These are phyloP conservation scores for Pythium phragmiticola DNA, from an alignment of 352 stramenopile genomes.

Conservation along the genomic window DNA sequence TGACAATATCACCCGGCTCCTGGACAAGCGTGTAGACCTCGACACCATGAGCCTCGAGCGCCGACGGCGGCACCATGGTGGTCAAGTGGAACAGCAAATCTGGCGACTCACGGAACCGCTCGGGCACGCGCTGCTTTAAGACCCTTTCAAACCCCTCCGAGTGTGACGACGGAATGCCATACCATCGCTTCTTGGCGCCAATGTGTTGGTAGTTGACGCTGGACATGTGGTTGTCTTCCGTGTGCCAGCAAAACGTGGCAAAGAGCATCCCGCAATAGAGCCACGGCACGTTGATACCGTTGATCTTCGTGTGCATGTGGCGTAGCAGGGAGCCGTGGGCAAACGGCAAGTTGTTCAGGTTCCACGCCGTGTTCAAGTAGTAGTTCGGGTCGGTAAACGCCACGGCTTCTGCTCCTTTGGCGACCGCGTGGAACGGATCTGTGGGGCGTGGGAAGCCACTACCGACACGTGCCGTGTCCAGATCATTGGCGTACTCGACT, in stretches of 20 bases:
- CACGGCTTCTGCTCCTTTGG: constrained; percentile 35
- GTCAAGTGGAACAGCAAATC: constrained; percentile 75
- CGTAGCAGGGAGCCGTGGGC: constrained; percentile 91
- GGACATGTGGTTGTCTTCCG: constrained; percentile 99
- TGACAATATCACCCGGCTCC: constrained; percentile 94
- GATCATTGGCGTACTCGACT: constrained; percentile 90
- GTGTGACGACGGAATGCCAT: constrained; percentile 68
- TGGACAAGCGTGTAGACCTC: constrained; percentile 68
- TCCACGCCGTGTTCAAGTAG: constrained; percentile 91
- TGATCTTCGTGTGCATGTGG: constrained; percentile 93
- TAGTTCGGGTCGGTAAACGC: constrained; percentile 63
- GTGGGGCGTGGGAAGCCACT: constrained; percentile 69
- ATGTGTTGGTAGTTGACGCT: constrained; percentile 98
- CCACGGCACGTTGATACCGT: constrained; percentile 98
- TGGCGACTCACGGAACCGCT: constrained; percentile 59
- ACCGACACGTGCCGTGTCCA: constrained; percentile 78
- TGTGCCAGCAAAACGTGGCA: constrained; percentile 98
- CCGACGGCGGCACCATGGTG: constrained; percentile 66
- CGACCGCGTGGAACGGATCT: constrained; percentile 30
- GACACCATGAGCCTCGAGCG: constrained; percentile 43
- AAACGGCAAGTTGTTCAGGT: constrained; percentile 97
- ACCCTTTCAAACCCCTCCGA: constrained; percentile 53
- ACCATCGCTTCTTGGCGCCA: constrained; percentile 97
- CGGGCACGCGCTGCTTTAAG: constrained; percentile 49
- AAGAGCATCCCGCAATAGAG: constrained; percentile 99